A percentile compares a stretch with the other conserved stretches of the same genome.
phyloP scores from a whole-genome alignment of 768 basidiomycete genomes.

The Lyophyllum decastes region DNA sequence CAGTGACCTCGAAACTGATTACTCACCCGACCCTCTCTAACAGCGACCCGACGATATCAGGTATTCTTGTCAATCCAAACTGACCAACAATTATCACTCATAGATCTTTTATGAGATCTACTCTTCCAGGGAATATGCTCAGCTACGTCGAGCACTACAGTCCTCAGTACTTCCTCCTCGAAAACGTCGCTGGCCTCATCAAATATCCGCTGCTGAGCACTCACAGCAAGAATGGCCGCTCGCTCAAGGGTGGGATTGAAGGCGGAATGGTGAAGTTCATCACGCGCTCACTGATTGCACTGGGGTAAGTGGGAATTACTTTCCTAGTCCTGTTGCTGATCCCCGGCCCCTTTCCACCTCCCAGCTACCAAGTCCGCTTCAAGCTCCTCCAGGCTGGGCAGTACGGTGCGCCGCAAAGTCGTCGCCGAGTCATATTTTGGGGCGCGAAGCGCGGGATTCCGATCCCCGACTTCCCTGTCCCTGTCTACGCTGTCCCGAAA shows the following conservation, averaged over 20 bases:
- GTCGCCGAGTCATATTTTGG: constrained; percentile 68
- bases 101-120: constrained; percentile 40
- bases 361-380: constrained; percentile 67
- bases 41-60: constrained; percentile 64
- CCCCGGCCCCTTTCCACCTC: background rate
- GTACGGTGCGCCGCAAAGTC: constrained; percentile 73
- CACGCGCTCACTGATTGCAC: constrained; percentile 52
- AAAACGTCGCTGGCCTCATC: constrained; percentile 71
- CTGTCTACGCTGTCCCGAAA: constrained; percentile 52
- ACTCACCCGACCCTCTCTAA: background rate
- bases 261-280: constrained; percentile 71
- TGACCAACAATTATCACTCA: background rate
- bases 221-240: constrained; percentile 23
- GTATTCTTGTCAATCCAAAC: constrained; percentile 25
- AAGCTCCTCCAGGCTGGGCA: constrained; percentile 69
- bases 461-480: constrained; percentile 65
- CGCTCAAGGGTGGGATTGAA: constrained; percentile 41
- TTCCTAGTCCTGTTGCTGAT: background rate
- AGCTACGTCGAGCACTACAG: constrained; percentile 67
- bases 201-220: constrained; percentile 47
- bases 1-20: background rate
- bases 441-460: constrained; percentile 58
- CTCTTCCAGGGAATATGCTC: constrained; percentile 70
- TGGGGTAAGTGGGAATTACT: constrained; percentile 51
- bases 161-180: constrained; percentile 65